Evolutionary conservation across 179 eudicot species (phyloP), one percentile per base, ranked within the genome.

Genomic region (Corrigiola litoralis): DNA sequence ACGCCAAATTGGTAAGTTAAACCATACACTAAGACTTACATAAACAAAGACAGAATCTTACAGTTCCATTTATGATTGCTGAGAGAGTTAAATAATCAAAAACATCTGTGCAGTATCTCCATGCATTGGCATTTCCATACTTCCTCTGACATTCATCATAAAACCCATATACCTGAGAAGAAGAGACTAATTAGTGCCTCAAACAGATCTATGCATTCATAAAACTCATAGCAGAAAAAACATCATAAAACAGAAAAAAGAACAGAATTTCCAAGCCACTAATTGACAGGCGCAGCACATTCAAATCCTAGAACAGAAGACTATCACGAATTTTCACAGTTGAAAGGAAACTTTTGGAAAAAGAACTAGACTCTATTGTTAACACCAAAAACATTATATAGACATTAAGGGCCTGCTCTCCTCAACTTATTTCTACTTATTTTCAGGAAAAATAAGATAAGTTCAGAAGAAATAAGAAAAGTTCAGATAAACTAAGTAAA

Each of bases 71-170:
- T 63, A 94, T 94, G 61, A 94, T 94, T 53, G 97, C 99, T 61
- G 99, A 87, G 38, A 94, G 75, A 60, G 99, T 94, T 67, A 94
- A 80, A 72, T 87, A 90, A 77, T 94, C 99, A 78, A 94, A 94
- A 62, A 94, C 99, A 55, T 90, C 99, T 12, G 99, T 90, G 91
- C 99, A 94, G 70, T 94, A 94, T 77, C 99, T 87, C 99, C 99
- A 94, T 45, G 97, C 99, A 80, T 94, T 94, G 58, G 99, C 97
- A 74, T 94, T 94, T 66, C 99, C 99, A 69, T 94, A 94, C 86
- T 94, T 94, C 81, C 99, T 84, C 69, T 94, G 99, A 75, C 99
- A 94, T 64, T 94, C 99, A 70, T 94, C 99, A 73, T 94, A 94
- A 67, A 94, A 94, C 23, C 99, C 99, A 81, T 90, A 90, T 47